phyloP scores from a whole-genome alignment of 495 filamentous ascomycete genomes.

The Trichoderma erinaceum region DNA sequence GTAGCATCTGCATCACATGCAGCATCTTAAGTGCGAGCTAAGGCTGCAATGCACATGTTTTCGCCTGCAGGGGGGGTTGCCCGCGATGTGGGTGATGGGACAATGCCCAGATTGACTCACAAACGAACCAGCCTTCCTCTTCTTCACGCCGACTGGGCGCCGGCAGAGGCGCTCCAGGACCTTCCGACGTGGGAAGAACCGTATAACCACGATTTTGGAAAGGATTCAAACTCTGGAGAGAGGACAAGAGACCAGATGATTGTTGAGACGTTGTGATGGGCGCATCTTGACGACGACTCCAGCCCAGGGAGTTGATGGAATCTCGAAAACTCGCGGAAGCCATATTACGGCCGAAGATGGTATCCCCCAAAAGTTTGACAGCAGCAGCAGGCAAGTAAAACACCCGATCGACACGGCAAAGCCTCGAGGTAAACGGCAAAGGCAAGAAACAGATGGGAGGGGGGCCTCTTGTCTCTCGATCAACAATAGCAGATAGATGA shows the following conservation, averaged over 20 bases:
- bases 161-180: conserved; percentile 77
- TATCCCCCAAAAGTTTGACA: neutral
- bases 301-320: conserved; percentile 90
- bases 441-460: neutral
- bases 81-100: conserved; percentile 21
- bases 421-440: neutral
- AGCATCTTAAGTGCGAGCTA: conserved; percentile 9
- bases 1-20: conserved; percentile 16
- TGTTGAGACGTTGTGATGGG: conserved; percentile 66
- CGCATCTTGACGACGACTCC: conserved; percentile 79
- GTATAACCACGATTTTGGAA: conserved; percentile 87
- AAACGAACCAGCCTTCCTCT: conserved; percentile 89
- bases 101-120: conserved; percentile 59
- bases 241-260: conserved; percentile 68
- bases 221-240: conserved; percentile 80
- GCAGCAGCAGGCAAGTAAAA: neutral
- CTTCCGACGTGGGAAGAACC: conserved; percentile 79
- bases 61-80: conserved; percentile 25
- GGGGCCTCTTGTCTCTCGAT: neutral
- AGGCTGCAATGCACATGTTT: conserved; percentile 33
- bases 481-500: conserved; percentile 9
- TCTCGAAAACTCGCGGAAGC: conserved; percentile 85
- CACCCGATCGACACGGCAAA: conserved; percentile 1
- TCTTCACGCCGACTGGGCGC: conserved; percentile 82
- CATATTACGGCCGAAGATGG: conserved; percentile 49